Evolutionary conservation across 495 filamentous ascomycete species (phyloP), one percentile per base, ranked within the genome.

Genomic region (Penicillium turbatum): DNA sequence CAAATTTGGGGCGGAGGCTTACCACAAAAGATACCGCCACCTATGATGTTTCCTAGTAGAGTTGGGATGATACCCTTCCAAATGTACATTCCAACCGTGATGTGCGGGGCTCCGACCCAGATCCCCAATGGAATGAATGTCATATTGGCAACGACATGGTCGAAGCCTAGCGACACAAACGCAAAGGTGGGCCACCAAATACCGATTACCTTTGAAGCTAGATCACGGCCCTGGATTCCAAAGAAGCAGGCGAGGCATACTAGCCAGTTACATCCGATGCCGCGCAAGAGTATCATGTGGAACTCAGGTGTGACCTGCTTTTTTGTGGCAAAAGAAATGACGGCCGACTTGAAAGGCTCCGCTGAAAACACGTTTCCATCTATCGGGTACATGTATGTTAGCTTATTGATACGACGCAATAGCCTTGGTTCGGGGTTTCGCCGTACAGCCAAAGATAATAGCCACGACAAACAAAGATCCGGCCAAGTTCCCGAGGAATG

Each of bases 111-210:
- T 0, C 67, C 70, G 1, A 80, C 55, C 65, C 74, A 85, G 26
- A 86, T 81, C 7, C 66, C 78, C 59, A 80, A 62, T 8, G 82
- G 81, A 32, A 85, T 78, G 57, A 84, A 83, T 32, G 81, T 83
- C 80, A 84, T 85, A 57, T 84, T 85, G 38, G 81, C 82, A 26
- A 85, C 79, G 39, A 84, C 81, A 65, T 85, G 82, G 35, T 85
- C 82, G 6, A 84, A 72, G 0, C 77, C 79, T 5, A 86, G 68
- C 9, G 72, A 75, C 13, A 83, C 81, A 56, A 84, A 86, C 9
- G 76, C 77, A 47, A 83, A 82, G 17, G 80, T 81, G 0, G 82
- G 82, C 66, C 74, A 82, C 82, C 83, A 85, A 63, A 86, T 84
- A n/a, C 77, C 78, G 17, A 79, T 67, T 7, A 85, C 69, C 64